Evolutionary conservation across 1,284 basidiomycete species (phyloP).

Genomic region (Kwoniella shivajii): DNA sequence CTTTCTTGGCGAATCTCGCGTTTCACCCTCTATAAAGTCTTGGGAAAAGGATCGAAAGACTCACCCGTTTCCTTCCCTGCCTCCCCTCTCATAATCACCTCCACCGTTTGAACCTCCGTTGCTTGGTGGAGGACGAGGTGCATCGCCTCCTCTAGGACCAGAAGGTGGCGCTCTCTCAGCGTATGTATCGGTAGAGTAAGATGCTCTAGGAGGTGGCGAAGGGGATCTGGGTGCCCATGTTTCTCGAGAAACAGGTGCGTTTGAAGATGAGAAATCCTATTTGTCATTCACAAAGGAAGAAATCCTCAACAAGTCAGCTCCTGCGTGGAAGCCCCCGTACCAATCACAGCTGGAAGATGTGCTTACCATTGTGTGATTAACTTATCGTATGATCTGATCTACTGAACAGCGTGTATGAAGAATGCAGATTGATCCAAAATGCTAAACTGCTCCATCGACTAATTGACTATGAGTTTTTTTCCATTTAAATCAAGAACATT

Average conservation of each 20-base stretch:
- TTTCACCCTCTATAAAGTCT: too few species aligned
- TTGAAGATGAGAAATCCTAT: conserved; percentile 38
- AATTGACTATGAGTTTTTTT: too few species aligned
- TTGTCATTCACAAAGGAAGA: too few species aligned
- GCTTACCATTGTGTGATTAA: too few species aligned
- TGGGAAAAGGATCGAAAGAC: neutral
- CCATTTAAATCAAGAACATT: too few species aligned
- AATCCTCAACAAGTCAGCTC: too few species aligned
- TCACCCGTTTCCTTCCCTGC: conserved; percentile 9
- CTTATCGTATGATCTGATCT: too few species aligned
- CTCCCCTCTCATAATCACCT: conserved; percentile 3
- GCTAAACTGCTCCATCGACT: too few species aligned
- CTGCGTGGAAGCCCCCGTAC: too few species aligned
- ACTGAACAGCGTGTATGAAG: too few species aligned
- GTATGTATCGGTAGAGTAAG: conserved; percentile 8
- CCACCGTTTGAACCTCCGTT: conserved; percentile 6
- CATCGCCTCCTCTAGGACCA: conserved; percentile 6
- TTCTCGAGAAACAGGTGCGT: conserved; percentile 41
- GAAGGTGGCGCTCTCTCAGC: conserved; percentile 11
- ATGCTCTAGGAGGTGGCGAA: conserved; percentile 11
- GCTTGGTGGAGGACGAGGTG: conserved; percentile 4
- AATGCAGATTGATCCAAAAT: too few species aligned
- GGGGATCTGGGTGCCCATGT: conserved; percentile 45
- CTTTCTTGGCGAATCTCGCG: neutral
- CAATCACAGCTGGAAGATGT: too few species aligned